Percentiles rank a stretch among this genome's conserved stretches.
These are phyloP conservation scores for Homolaphlyctis polyrhiza DNA, from an alignment of 371 early-diverging fungal species.

Conservation along the genomic window DNA sequence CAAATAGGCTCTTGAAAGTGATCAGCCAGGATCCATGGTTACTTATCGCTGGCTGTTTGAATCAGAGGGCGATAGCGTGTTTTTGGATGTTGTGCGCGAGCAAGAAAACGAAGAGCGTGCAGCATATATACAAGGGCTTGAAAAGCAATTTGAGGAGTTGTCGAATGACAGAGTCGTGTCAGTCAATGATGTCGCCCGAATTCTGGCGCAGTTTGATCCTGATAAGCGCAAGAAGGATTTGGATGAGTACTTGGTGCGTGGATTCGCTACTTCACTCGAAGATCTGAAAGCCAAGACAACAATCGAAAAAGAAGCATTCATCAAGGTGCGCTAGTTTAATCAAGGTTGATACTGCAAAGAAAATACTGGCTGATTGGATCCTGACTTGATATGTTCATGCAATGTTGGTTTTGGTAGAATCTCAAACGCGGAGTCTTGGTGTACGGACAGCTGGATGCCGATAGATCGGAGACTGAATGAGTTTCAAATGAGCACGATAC, in stretches of 20 bases:
- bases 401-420: no score
- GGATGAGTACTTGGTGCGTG: conserved; percentile 25
- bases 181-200: conserved; percentile 17
- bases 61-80: conserved; percentile 26
- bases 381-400: background rate
- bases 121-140: conserved; percentile 19
- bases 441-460: background rate
- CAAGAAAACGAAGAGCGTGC: conserved; percentile 29
- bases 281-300: conserved; percentile 19
- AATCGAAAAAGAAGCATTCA: conserved; percentile 23
- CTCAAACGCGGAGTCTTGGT: background rate
- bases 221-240: conserved; percentile 17
- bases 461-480: background rate
- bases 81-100: conserved; percentile 34
- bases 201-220: conserved; percentile 20
- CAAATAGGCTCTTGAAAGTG: conserved; percentile 31
- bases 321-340: conserved; percentile 5
- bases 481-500: background rate
- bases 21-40: conserved; percentile 31
- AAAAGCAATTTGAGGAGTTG: conserved; percentile 10
- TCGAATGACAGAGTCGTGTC: conserved; percentile 25
- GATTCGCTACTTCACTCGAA: conserved; percentile 16
- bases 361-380: background rate
- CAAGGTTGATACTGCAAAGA: background rate
- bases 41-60: conserved; percentile 38